Evolutionary conservation across 805 yeast species (phyloP).

Genomic region (Cyberlindnera samutprakarnensis): DNA sequence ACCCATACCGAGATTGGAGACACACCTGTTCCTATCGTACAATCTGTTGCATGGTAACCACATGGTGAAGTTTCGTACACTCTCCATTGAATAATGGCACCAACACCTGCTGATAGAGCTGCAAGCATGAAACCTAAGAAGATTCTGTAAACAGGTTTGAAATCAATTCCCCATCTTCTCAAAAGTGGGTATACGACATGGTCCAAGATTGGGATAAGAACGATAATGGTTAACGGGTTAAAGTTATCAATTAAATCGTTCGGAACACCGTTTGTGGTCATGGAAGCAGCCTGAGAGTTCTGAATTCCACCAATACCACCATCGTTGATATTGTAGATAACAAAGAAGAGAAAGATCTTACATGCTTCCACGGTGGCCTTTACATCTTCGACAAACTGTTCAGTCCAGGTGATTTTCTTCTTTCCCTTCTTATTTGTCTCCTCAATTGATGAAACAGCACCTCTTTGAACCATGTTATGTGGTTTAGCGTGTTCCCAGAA

Average conservation of each 20-base stretch:
- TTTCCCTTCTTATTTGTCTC: conserved; percentile 17
- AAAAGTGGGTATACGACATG: conserved; percentile 46
- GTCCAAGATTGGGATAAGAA: conserved; percentile 72
- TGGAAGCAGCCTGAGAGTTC: conserved; percentile 53
- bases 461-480: conserved; percentile 37
- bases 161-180: conserved; percentile 39
- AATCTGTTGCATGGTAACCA: conserved; percentile 52
- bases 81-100: conserved; percentile 48
- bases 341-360: conserved; percentile 63
- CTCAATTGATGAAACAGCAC: conserved; percentile 21
- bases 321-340: conserved; percentile 68
- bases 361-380: conserved; percentile 59
- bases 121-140: conserved; percentile 62
- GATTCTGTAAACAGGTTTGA: conserved; percentile 68
- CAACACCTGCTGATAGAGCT: conserved; percentile 26
- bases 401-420: conserved; percentile 43
- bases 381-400: conserved; percentile 69
- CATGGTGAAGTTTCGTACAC: conserved; percentile 71
- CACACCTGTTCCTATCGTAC: conserved; percentile 28
- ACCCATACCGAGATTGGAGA: conserved; percentile 54
- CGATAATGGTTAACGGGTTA: conserved; percentile 66
- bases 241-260: conserved; percentile 73
- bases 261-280: conserved; percentile 72
- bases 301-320: conserved; percentile 47
- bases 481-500: conserved; percentile 59